Base-by-base conservation (phyloP, 1,139 yeast species). In the Diutina scorzettiae region DNA sequence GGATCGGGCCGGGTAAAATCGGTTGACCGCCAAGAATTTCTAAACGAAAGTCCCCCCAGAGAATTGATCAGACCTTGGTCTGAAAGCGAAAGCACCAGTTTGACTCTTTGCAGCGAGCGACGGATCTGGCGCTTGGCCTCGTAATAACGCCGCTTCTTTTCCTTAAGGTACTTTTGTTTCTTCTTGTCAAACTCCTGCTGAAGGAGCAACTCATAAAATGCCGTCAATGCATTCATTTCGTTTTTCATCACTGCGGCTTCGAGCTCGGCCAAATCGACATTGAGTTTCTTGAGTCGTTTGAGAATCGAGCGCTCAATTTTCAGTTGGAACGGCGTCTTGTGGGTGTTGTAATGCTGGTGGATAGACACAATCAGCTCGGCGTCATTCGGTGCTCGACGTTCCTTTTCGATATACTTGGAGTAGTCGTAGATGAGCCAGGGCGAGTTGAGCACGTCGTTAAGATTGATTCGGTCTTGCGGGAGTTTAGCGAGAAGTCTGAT, bases 141-240 rank as follows among this genome's bases (percentile, higher is more conserved):
- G 42, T 54, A 51, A 44, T 62, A 61, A 46, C 73, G 64, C 12
- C 39, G 39, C 16, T 34, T 34, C 46, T 60, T 58, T 50, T 69
- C 66, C 52, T 63, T 55, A 42, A 59, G 49, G 43, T 64, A 60
- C 33, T 55, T 55, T 43, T 53, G 54, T 48, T 62, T 64, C 55
- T 66, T 68, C 44, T 59, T 60, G 17, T 57, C 49, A 42, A 62
- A 63, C 49, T 82, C 93, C 42, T 72, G 69, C 32, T 85, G 89
- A 17, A 85, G 62, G 12, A 81, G 61, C 12, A 91, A 64, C 40
- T 80, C 81, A 82, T 94, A 91, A 46, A 84, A 69, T 0, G 95
- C 96, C n/a, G 89, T 79, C 20, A 85, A 61, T 0, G 87, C 68
- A 55, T 85, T 95, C 62, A 87, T 79, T 45, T 78, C 77, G 43